These are phyloP conservation scores for Asterophora lycoperdoides DNA, from an alignment of 768 basidiomycete genomes.

Conservation along the genomic window DNA sequence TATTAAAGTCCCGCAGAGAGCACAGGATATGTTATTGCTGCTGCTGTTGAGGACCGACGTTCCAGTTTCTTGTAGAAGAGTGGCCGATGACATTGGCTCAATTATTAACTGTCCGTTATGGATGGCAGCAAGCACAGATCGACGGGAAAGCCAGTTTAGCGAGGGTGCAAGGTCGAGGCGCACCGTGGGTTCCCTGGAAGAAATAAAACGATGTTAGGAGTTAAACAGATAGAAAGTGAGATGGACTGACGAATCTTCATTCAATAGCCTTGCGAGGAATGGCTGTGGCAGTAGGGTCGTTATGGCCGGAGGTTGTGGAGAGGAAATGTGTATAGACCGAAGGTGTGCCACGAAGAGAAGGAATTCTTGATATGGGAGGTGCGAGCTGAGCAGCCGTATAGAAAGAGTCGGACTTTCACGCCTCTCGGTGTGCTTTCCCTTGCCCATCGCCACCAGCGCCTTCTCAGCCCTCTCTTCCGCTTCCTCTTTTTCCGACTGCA, in stretches of 20 bases:
- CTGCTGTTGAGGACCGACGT: constrained; percentile 42
- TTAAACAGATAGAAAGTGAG: constrained; percentile 10
- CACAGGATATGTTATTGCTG: constrained; percentile 61
- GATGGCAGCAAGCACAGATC: constrained; percentile 80
- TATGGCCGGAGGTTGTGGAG: constrained; percentile 60
- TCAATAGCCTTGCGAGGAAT: constrained; percentile 68
- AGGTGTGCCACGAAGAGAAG: constrained; percentile 73
- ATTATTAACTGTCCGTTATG: constrained; percentile 83
- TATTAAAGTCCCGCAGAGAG: constrained; percentile 69
- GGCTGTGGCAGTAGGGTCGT: constrained; percentile 72
- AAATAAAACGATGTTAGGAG: constrained; percentile 10
- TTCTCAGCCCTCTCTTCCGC: constrained; percentile 50
- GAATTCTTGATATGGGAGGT: constrained; percentile 80
- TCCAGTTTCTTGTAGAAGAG: constrained; percentile 54
- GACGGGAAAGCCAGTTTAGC: constrained; percentile 88
- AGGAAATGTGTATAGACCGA: constrained; percentile 61
- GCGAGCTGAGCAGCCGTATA: constrained; percentile 56
- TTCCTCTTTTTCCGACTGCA: constrained; percentile 64
- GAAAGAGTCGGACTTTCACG: constrained; percentile 27
- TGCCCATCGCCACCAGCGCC: constrained; percentile 52
- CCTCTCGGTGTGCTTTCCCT: constrained; percentile 64
- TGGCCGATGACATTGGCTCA: constrained; percentile 71
- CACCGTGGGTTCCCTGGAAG: constrained; percentile 78
- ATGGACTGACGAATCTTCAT: constrained; percentile 79
- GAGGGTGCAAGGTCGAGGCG: constrained; percentile 93